Base-by-base conservation (phyloP, 371 early-diverging fungal species). In the Fennellomyces sp. region DNA sequence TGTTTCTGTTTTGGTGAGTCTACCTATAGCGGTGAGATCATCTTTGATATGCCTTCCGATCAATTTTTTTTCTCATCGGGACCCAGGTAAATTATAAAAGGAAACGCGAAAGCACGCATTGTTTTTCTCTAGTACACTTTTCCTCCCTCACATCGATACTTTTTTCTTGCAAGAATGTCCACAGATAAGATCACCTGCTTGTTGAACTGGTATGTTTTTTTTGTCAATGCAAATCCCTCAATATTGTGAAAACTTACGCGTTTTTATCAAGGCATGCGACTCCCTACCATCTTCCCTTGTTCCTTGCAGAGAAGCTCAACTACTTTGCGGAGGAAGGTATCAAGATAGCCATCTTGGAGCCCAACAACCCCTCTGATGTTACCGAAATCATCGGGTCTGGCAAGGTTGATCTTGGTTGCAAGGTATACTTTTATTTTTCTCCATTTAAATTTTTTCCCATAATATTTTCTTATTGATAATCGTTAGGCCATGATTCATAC, bases 401-500 rank as follows among this genome's bases (percentile, higher is more conserved):
- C 31, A 83, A 82, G 61, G 75, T 78, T 13, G 87, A 88, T 31
- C 69, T 88, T 21, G 88, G 84, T 31, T 80, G 79, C 63, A 88
- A 88, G 69, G n/a, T n/a, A n/a, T n/a, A n/a, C n/a, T n/a, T n/a
- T n/a, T n/a, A n/a, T n/a, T n/a, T n/a, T n/a, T n/a, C n/a, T n/a
- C n/a, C n/a, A n/a, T n/a, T n/a, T n/a, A n/a, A n/a, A n/a, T n/a
- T n/a, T n/a, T n/a, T n/a, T n/a, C n/a, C n/a, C n/a, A n/a, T n/a
- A n/a, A n/a, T n/a, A n/a, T n/a, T n/a, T n/a, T n/a, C n/a, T n/a
- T n/a, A n/a, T n/a, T n/a, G n/a, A n/a, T n/a, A n/a, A n/a, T n/a
- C n/a, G n/a, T n/a, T n/a, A n/a, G n/a, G 87, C 88, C 52, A 88
- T 88, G 87, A 86, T 88, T 63, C 88, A 88, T 57, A 88, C 87